Conservation (phyloP, 495 filamentous ascomycete species). For the Paragyromitra xinjiangensis region DNA sequence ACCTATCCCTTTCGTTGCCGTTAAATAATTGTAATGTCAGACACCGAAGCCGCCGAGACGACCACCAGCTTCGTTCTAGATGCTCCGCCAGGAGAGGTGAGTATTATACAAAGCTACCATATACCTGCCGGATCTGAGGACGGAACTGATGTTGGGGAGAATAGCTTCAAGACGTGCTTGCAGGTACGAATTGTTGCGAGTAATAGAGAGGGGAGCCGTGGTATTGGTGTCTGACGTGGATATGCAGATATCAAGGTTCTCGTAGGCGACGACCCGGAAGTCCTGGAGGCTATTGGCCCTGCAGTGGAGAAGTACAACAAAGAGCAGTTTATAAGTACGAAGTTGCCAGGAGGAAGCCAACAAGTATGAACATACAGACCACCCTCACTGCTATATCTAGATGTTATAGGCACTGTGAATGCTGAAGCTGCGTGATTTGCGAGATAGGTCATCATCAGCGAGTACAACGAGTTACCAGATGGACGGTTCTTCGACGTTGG, state of each 20-base stretch:
- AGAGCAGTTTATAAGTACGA: constrained; percentile 85
- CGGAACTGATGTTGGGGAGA: constrained; percentile 13
- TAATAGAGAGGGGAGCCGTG: constrained; percentile 8
- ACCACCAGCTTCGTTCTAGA: constrained; percentile 90
- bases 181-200: constrained; percentile 65
- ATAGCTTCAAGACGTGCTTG: constrained; percentile 88
- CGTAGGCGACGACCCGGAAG: constrained; percentile 72
- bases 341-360: constrained; percentile 85
- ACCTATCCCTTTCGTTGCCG: not conserved
- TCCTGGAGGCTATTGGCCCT: constrained; percentile 75
- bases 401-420: not conserved
- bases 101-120: constrained; percentile 52
- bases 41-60: constrained; percentile 64
- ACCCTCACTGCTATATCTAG: not conserved
- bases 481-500: constrained; percentile 89
- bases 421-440: constrained; percentile 22
- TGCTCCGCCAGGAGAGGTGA: constrained; percentile 96
- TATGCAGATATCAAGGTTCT: constrained; percentile 84
- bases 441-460: constrained; percentile 80
- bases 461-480: constrained; percentile 78
- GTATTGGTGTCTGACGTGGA: constrained; percentile 8
- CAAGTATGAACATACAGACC: constrained; percentile 62
- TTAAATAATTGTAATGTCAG: constrained; percentile 35
- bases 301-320: constrained; percentile 97
- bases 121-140: constrained; percentile 44